Conservation (phyloP, 139 green algal species). For the Coccomyxa sp. region DNA sequence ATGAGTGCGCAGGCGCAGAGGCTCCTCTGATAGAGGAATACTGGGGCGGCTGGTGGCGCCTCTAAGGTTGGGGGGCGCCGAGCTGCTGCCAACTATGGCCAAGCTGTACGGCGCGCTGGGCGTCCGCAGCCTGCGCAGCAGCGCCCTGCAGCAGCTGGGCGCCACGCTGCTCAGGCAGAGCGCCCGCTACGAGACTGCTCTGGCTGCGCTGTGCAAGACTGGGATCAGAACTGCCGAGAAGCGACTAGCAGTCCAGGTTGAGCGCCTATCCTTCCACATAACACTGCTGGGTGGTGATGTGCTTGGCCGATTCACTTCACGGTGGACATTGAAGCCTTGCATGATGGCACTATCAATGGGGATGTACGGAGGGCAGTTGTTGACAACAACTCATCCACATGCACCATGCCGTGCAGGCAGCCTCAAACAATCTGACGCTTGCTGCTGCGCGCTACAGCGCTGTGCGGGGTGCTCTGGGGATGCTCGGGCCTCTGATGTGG, state of each 20-base stretch:
- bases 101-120: conserved; percentile 64
- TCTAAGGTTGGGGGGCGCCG: conserved; percentile 54
- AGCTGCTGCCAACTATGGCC: conserved; percentile 54
- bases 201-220: conserved; percentile 18
- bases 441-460: conserved; percentile 58
- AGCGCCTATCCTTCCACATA: too few relatives aligned
- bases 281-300: too few relatives aligned
- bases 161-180: conserved; percentile 36
- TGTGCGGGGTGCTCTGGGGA: conserved; percentile 47
- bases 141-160: conserved; percentile 44
- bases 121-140: conserved; percentile 21
- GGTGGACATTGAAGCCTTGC: background rate
- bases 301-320: background rate
- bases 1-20: background rate
- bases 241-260: too few relatives aligned
- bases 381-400: too few relatives aligned
- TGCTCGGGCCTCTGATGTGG: conserved; percentile 78
- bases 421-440: conserved; percentile 43
- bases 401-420: conserved; percentile 51
- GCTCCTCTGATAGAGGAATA: background rate
- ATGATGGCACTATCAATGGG: too few relatives aligned
- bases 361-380: too few relatives aligned
- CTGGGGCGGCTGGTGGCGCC: conserved; percentile 42
- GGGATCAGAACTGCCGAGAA: too few relatives aligned
- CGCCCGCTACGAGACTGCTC: conserved; percentile 48